phyloP scores from a whole-genome alignment of 441 rosid species.

The Sinapis alba region DNA sequence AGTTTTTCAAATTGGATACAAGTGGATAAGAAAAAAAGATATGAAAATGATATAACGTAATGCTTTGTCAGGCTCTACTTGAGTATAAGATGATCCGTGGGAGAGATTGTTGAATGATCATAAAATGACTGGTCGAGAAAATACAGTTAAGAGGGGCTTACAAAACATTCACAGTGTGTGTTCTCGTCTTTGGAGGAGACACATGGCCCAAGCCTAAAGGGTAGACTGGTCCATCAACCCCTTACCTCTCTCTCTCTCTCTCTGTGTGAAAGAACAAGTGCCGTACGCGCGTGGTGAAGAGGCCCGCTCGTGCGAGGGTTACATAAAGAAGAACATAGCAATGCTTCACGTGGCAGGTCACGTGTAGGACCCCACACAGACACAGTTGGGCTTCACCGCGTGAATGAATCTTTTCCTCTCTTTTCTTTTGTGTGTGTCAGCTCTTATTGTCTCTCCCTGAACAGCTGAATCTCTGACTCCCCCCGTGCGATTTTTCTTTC shows the following conservation, averaged over 20 bases:
- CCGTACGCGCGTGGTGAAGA: slow-evolving; percentile 40
- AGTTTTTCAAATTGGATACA: not conserved
- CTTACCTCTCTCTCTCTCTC: too few species aligned
- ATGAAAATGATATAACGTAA: slow-evolving; percentile 26
- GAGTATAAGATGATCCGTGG: slow-evolving; percentile 23
- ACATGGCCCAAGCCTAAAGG: slow-evolving; percentile 20
- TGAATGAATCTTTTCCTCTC: slow-evolving; percentile 24
- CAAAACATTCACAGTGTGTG: slow-evolving; percentile 15
- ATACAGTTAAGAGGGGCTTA: slow-evolving; percentile 11
- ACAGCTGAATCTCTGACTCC: slow-evolving; percentile 42
- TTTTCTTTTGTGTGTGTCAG: slow-evolving; percentile 35
- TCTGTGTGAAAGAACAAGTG: slow-evolving; percentile 17
- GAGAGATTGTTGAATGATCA: slow-evolving; percentile 17
- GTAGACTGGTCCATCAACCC: slow-evolving; percentile 25
- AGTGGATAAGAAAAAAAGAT: slow-evolving; percentile 9
- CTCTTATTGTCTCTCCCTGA: slow-evolving; percentile 39
- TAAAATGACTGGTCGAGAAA: slow-evolving; percentile 34
- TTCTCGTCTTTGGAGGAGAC: slow-evolving; percentile 22
- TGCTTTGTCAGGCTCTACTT: slow-evolving; percentile 28
- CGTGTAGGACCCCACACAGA: slow-evolving; percentile 36
- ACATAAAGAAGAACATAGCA: slow-evolving; percentile 10
- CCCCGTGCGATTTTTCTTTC: slow-evolving; percentile 37
- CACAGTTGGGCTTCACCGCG: slow-evolving; percentile 25
- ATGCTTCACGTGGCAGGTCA: slow-evolving; percentile 42
- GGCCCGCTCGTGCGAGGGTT: slow-evolving; percentile 39